A percentile compares a stretch with the other conserved stretches of the same genome.
These are phyloP conservation scores for baker's yeast (Saccharomyces cerevisiae) DNA, from an alignment of 805 yeast species.

Conservation along the genomic window DNA sequence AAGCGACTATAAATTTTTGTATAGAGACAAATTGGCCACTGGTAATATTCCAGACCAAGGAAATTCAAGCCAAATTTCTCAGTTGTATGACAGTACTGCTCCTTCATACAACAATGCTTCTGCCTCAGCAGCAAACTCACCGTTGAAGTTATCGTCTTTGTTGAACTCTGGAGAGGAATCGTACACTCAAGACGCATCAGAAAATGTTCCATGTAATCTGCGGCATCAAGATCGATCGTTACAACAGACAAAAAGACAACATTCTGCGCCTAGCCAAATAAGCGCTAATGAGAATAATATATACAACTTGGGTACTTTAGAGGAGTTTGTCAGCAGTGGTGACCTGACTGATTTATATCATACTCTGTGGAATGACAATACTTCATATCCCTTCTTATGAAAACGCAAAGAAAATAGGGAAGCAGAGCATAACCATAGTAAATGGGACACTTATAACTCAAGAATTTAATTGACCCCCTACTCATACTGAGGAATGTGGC, in stretches of 20 bases:
- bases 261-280: neutral
- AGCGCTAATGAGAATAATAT: neutral
- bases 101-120: neutral
- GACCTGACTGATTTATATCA: conserved; percentile 14
- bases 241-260: neutral
- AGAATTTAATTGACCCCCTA: too few relatives aligned
- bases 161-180: neutral
- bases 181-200: neutral
- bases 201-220: neutral
- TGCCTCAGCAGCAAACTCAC: neutral
- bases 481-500: too few relatives aligned
- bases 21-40: neutral
- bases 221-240: neutral
- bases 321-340: conserved; percentile 15
- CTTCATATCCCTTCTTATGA: neutral
- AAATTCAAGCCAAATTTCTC: neutral
- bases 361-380: conserved; percentile 16
- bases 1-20: conserved; percentile 2
- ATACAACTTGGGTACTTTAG: conserved; percentile 15
- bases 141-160: conserved; percentile 2
- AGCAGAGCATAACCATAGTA: too few relatives aligned
- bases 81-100: neutral
- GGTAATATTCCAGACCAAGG: neutral
- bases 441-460: too few relatives aligned
- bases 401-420: neutral